Evolutionary conservation across 495 filamentous ascomycete species (phyloP).

Genomic region (Tuber aestivum): DNA sequence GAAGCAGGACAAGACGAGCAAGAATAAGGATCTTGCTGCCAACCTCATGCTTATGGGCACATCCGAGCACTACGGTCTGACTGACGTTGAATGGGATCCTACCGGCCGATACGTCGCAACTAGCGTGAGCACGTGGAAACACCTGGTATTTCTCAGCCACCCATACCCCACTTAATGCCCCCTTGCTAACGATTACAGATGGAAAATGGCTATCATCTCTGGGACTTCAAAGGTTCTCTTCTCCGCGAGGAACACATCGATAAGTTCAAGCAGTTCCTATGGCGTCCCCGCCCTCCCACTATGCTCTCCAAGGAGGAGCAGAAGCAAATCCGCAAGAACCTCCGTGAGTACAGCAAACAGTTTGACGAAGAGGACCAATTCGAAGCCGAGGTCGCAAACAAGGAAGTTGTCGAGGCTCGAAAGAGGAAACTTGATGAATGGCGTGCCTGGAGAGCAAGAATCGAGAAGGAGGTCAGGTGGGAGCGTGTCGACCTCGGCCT

Average conservation of each 20-base stretch:
- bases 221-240: constrained; percentile 86
- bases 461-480: constrained; percentile 65
- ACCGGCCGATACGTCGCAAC: constrained; percentile 89
- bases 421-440: constrained; percentile 82
- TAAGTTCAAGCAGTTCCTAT: constrained; percentile 93
- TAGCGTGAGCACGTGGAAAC: constrained; percentile 90
- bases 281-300: constrained; percentile 85
- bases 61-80: constrained; percentile 92
- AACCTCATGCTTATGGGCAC: constrained; percentile 90
- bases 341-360: constrained; percentile 86
- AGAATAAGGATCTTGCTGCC: constrained; percentile 86
- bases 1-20: constrained; percentile 59
- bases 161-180: not conserved
- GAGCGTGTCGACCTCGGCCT: constrained; percentile 66
- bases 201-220: constrained; percentile 98
- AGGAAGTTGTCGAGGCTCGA: constrained; percentile 82
- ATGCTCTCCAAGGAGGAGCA: constrained; percentile 91
- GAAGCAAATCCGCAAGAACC: constrained; percentile 95
- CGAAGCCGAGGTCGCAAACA: constrained; percentile 83
- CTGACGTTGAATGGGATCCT: constrained; percentile 96
- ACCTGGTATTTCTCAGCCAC: constrained; percentile 59
- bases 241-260: constrained; percentile 90
- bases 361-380: constrained; percentile 95
- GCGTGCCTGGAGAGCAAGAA: constrained; percentile 71
- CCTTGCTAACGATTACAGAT: constrained; percentile 53